These are phyloP conservation scores for Ophiostoma ulmi DNA, from an alignment of 2,329 filamentous ascomycete species.

Conservation along the genomic window DNA sequence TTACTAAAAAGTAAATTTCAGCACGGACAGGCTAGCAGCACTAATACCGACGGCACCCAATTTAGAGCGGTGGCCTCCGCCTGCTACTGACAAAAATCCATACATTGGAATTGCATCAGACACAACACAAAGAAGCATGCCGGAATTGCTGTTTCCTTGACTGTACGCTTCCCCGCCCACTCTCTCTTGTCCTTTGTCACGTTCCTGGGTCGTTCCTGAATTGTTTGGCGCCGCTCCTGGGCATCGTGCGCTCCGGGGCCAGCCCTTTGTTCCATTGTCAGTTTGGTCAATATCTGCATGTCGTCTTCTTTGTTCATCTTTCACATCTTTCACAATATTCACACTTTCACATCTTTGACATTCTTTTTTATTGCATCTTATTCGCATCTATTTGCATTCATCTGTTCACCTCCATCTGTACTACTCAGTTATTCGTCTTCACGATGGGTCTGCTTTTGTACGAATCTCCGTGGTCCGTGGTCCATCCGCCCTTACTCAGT, in stretches of 20 bases:
- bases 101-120: not conserved
- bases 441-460: not conserved
- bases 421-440: not conserved
- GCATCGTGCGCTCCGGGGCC: not conserved
- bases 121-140: too few relatives aligned
- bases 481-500: not conserved
- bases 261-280: not conserved
- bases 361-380: too few relatives aligned
- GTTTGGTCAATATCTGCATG: not conserved
- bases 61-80: constrained; percentile 5
- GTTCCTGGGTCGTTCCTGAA: not conserved
- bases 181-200: not conserved
- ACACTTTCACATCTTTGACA: not conserved
- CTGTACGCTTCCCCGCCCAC: not conserved
- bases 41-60: constrained; percentile 1
- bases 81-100: not conserved
- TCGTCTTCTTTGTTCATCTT: not conserved
- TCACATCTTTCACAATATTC: not conserved
- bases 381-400: too few relatives aligned
- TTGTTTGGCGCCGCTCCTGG: not conserved
- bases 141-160: not conserved
- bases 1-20: not conserved
- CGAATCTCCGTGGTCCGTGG: not conserved
- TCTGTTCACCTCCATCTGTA: too few relatives aligned
- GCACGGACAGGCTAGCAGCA: not conserved